Percentiles rank a stretch among this genome's conserved stretches.
Conservation (phyloP, 164 flowering plant species). For the Vitis vinifera region ASM3070453v1 NC_081805.1:12315001-12315500, state of each 20-base stretch:
- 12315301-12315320: no score
- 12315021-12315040: slow-evolving; percentile 22
- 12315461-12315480: no score
- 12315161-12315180: background rate
- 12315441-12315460: no score
- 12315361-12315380: no score
- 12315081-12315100: background rate
- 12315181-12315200: background rate
- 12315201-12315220: background rate
- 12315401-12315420: no score
- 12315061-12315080: slow-evolving; percentile 13
- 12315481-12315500: no score
- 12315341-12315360: no score
- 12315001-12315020: background rate
- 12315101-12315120: slow-evolving; percentile 21
- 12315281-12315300: no score
- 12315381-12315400: no score
- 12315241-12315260: background rate
- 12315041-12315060: background rate
- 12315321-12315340: no score
- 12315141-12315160: slow-evolving; percentile 7
- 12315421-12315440: no score
- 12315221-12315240: background rate
- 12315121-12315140: slow-evolving; percentile 21
- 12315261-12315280: no score